A percentile compares a stretch with the other conserved stretches of the same genome.
Conservation (phyloP, 306 rosid species). For the Dryas octopetala region DNA sequence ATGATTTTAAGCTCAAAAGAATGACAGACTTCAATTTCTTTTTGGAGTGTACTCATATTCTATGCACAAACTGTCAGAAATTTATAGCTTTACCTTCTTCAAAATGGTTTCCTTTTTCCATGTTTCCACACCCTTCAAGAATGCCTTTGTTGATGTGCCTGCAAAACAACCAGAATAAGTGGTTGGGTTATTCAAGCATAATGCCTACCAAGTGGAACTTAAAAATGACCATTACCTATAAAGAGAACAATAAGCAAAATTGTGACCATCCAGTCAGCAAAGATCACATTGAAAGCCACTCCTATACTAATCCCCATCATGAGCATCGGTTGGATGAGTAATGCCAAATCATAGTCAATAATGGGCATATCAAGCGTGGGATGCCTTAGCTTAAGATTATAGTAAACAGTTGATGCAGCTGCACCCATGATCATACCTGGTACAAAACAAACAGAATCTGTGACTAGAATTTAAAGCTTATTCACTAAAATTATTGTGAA, state of each 20-base stretch:
- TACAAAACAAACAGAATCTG: slow-evolving; percentile 11
- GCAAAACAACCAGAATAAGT: slow-evolving; percentile 26
- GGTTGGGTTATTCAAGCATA: background rate
- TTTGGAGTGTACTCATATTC: background rate
- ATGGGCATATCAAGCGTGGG: slow-evolving; percentile 71
- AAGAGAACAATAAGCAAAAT: slow-evolving; percentile 77
- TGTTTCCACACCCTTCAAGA: slow-evolving; percentile 77
- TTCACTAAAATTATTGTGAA: background rate
- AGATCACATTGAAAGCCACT: slow-evolving; percentile 75
- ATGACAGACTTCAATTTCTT: background rate
- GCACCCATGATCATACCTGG: slow-evolving; percentile 98
- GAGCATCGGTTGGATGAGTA: slow-evolving; percentile 93
- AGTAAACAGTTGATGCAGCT: slow-evolving; percentile 73
- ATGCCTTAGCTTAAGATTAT: slow-evolving; percentile 78
- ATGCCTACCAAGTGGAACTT: background rate
- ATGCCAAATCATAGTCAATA: slow-evolving; percentile 86
- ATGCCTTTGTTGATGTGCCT: slow-evolving; percentile 86
- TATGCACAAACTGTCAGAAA: background rate
- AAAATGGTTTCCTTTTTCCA: slow-evolving; percentile 92
- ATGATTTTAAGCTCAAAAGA: background rate
- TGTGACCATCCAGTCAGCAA: slow-evolving; percentile 97
- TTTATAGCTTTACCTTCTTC: slow-evolving; percentile 51
- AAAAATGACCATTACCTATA: slow-evolving; percentile 46
- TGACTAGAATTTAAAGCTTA: background rate
- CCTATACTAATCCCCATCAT: slow-evolving; percentile 96